Evolutionary conservation across 306 rosid genomes (phyloP), one percentile per base, ranked within the genome.

Genomic region (Corylus heterophylla): DNA sequence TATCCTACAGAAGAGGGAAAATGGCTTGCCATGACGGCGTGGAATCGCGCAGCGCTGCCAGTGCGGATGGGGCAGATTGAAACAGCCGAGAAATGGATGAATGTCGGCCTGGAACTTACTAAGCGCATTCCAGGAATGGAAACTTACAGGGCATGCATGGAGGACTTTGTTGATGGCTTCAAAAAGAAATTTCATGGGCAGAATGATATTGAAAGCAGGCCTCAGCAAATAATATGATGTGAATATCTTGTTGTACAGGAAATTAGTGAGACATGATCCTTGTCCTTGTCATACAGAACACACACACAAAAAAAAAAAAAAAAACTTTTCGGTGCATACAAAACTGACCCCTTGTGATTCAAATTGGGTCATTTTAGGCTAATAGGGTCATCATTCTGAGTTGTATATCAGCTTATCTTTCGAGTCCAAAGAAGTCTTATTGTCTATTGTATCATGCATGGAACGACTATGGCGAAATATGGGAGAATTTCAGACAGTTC

Each of bases 21-120:
- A 71, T 95, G 98, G 98, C 90, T 95, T 54, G 90, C 94, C 73
- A 95, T 87, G 90, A 95, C 98, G 0, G 97, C 98, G 27, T 95
- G 98, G 98, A 95, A 95, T 79, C 84, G 96, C 73, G 98, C 98
- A 12, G 89, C 96, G 7, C 73, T 90, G 73, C 96, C 98, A 0
- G 86, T 95, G 86, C 75, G 95, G 83, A 72, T 90, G 59, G 98
- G 97, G 25, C 97, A 91, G 86, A 85, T 83, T 71, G 98, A 95
- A 71, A 44, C 69, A 80, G 98, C 90, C 13, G 91, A 87, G 86
- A 91, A 91, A 79, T 95, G 98, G 98, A 91, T 92, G 98, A 77
- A 67, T 77, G 66, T 91, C 0, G 96, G 98, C 20, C 69, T 95
- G 76, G 96, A 92, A 77, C 87, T 95, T 64, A 92, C 97, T 4